Conservation (phyloP, 73 alveolate genomes). For the Paramecium pentaurelia region DNA sequence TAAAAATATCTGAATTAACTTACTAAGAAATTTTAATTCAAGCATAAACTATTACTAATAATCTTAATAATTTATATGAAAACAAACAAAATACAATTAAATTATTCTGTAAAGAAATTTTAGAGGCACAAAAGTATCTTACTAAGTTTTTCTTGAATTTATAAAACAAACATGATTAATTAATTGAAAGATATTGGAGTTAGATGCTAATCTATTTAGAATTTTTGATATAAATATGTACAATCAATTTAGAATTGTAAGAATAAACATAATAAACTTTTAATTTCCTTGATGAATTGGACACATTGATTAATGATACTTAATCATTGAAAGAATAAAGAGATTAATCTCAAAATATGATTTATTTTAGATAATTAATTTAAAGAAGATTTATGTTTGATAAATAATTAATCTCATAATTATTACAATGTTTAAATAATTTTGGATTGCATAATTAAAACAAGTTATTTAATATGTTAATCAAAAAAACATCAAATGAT, state of each 20-base stretch:
- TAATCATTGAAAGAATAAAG: not conserved
- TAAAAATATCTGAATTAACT: not conserved
- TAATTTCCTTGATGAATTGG: not conserved
- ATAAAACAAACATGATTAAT: not conserved
- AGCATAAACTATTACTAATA: not conserved
- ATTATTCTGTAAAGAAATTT: conserved; percentile 19
- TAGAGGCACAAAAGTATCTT: not conserved
- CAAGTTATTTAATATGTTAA: not conserved
- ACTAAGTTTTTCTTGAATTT: not conserved
- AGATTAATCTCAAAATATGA: not conserved
- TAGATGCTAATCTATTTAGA: not conserved
- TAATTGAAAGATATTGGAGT: conserved; percentile 21
- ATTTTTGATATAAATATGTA: not conserved
- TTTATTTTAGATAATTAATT: not conserved
- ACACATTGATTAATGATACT: not conserved
- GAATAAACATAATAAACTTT: not conserved
- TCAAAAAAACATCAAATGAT: not conserved
- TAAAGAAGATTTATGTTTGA: not conserved
- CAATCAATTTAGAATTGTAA: not conserved
- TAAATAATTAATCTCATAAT: not conserved
- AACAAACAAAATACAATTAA: not conserved
- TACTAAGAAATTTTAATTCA: not conserved
- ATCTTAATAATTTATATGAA: not conserved
- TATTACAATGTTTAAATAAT: not conserved
- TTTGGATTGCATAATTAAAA: conserved; percentile 16